Conservation (phyloP, 306 rosid species). For the Cucurbita maxima region DNA sequence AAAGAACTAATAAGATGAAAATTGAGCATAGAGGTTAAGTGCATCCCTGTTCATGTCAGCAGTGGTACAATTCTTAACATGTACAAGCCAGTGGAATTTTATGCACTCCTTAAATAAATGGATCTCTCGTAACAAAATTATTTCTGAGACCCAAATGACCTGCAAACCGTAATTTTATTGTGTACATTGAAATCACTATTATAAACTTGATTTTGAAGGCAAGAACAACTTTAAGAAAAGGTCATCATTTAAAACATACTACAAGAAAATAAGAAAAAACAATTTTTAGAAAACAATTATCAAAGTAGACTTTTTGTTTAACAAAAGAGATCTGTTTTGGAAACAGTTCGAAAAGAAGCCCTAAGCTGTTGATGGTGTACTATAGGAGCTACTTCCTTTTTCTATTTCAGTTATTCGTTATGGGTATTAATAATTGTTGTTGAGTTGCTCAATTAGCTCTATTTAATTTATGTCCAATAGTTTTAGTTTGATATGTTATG, state of each 20-base stretch:
- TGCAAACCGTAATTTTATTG: not conserved
- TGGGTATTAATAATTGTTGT: not conserved
- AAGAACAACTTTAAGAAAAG: not conserved
- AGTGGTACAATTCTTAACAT: not conserved
- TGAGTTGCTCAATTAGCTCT: not conserved
- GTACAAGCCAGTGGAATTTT: not conserved
- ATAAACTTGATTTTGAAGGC: not conserved
- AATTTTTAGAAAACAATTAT: not conserved
- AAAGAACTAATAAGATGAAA: not conserved
- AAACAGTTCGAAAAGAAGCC: not conserved
- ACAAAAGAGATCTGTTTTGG: not conserved
- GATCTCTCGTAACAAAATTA: not conserved
- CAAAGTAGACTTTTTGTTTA: not conserved
- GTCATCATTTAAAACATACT: not conserved
- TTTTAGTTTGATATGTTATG: not conserved
- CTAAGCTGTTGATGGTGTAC: not conserved
- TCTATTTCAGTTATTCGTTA: not conserved
- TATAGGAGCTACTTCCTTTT: not conserved
- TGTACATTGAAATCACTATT: not conserved
- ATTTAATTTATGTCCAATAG: not conserved
- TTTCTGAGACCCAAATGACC: not conserved
- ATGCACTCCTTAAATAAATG: not conserved
- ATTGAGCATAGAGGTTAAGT: not conserved
- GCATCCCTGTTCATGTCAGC: not conserved
- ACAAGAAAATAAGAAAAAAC: not conserved